Conservation (phyloP, 108 stramenopile genomes). For the Phaeodactylum tricornutum region DNA sequence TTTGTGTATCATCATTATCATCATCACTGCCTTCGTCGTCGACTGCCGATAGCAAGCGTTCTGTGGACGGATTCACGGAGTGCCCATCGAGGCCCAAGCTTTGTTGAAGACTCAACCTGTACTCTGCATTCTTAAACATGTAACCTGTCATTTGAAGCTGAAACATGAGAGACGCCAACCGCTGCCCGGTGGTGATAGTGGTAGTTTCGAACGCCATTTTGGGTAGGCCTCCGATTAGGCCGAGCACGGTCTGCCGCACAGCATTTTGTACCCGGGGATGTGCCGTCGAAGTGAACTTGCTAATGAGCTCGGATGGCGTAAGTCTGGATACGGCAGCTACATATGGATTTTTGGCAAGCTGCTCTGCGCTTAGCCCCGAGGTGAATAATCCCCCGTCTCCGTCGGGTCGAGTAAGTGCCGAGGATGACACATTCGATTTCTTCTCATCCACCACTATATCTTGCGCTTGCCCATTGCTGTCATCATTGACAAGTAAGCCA, state of each 20-base stretch:
- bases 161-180: slow-evolving; percentile 91
- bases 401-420: not conserved
- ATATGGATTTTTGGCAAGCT: slow-evolving; percentile 59
- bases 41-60: slow-evolving; percentile 12
- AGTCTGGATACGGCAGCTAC: slow-evolving; percentile 61
- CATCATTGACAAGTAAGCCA: not conserved
- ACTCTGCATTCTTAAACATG: slow-evolving; percentile 97
- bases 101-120: slow-evolving; percentile 65
- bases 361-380: not conserved
- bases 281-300: slow-evolving; percentile 66
- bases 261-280: slow-evolving; percentile 85
- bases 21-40: slow-evolving; percentile 8
- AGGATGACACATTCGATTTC: not conserved
- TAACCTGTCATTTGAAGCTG: slow-evolving; percentile 97
- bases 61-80: too few relatives aligned
- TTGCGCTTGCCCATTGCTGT: not conserved
- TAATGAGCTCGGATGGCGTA: slow-evolving; percentile 72
- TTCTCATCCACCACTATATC: not conserved
- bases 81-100: slow-evolving; percentile 37
- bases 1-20: slow-evolving; percentile 21
- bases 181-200: slow-evolving; percentile 78
- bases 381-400: not conserved
- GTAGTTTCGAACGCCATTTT: slow-evolving; percentile 89
- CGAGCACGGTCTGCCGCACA: slow-evolving; percentile 79
- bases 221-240: slow-evolving; percentile 81